Conservation (phyloP, 805 yeast genomes). For the Huiozyma sinensis region DNA sequence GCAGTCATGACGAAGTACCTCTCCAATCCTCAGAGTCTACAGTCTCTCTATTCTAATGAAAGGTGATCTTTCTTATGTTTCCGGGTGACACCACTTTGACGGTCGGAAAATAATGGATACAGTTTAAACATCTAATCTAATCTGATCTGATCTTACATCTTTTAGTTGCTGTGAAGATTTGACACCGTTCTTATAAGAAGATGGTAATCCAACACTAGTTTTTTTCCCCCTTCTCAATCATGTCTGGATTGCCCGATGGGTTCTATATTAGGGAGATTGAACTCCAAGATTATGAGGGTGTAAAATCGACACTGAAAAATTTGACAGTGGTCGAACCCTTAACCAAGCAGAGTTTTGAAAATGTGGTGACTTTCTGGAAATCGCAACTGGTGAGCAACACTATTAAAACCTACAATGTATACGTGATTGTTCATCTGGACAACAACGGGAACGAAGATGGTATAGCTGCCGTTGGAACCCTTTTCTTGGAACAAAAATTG, state of each 20-base stretch:
- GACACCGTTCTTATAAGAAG: too few relatives aligned
- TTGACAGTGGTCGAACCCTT: constrained; percentile 81
- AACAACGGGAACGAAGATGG: constrained; percentile 32
- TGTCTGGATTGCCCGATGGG: constrained; percentile 28
- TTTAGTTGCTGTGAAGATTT: too few relatives aligned
- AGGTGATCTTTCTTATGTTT: too few relatives aligned
- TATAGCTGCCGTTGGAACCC: constrained; percentile 77
- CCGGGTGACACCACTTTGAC: too few relatives aligned
- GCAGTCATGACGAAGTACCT: not conserved
- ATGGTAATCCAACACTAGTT: too few relatives aligned
- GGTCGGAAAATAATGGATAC: too few relatives aligned
- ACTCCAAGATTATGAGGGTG: constrained; percentile 47
- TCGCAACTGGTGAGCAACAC: constrained; percentile 16
- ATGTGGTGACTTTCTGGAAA: constrained; percentile 51
- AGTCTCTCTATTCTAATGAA: too few relatives aligned
- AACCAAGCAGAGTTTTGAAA: constrained; percentile 37
- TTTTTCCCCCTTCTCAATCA: too few relatives aligned
- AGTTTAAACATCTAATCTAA: too few relatives aligned
- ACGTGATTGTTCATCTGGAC: constrained; percentile 49
- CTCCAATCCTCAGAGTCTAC: too few relatives aligned
- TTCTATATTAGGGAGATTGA: constrained; percentile 53
- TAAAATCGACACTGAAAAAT: constrained; percentile 49
- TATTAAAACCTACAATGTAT: constrained; percentile 45
- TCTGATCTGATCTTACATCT: too few relatives aligned
- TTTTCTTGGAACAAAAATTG: constrained; percentile 68